phyloP scores from a whole-genome alignment of 805 yeast genomes.

The Candida sakaeoensis region DNA sequence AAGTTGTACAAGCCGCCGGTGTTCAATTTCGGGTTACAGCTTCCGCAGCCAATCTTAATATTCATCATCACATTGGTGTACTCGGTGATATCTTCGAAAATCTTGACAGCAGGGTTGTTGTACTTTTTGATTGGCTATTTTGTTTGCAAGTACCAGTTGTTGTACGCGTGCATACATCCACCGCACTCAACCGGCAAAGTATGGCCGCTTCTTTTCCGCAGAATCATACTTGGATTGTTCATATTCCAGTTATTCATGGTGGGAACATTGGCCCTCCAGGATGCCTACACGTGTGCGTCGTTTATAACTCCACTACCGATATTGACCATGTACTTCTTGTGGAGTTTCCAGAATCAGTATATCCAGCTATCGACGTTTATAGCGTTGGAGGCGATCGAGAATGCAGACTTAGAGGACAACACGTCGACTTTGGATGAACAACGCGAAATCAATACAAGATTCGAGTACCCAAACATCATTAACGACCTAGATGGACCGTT shows the following conservation, averaged over 20 bases:
- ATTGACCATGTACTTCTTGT: constrained; percentile 58
- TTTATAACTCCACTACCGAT: constrained; percentile 75
- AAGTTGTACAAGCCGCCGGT: constrained; percentile 82
- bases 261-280: constrained; percentile 79
- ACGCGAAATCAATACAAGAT: constrained; percentile 66
- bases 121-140: constrained; percentile 84
- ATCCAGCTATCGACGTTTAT: constrained; percentile 80
- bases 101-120: constrained; percentile 75
- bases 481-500: constrained; percentile 81
- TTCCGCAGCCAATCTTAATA: constrained; percentile 88
- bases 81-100: constrained; percentile 85
- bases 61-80: constrained; percentile 81
- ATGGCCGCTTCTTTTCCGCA: constrained; percentile 86
- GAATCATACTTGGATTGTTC: constrained; percentile 75
- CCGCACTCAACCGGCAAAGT: constrained; percentile 96
- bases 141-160: constrained; percentile 85
- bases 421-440: constrained; percentile 69
- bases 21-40: constrained; percentile 84
- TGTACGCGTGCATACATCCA: constrained; percentile 89
- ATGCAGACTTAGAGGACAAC: constrained; percentile 6
- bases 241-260: constrained; percentile 91
- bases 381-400: constrained; percentile 75
- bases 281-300: constrained; percentile 72
- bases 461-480: constrained; percentile 72
- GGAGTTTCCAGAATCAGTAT: constrained; percentile 79